phyloP scores from a whole-genome alignment of 805 yeast species.

The Babjeviella inositovora region DNA sequence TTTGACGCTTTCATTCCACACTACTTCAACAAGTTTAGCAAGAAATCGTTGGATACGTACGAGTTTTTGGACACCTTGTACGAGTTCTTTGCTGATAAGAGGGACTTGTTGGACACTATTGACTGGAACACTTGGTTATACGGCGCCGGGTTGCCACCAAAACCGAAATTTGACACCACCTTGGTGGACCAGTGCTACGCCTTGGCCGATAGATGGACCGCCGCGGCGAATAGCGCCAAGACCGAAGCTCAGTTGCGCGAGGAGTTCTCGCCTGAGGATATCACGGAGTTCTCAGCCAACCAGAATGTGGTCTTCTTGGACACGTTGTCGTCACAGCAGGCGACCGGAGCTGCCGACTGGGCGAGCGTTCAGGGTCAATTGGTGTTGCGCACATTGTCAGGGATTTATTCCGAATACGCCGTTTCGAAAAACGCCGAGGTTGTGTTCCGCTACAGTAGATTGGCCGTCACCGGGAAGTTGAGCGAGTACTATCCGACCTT shows the following conservation, averaged over 20 bases:
- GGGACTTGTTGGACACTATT: conserved; percentile 39
- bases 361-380: conserved; percentile 11
- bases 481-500: conserved; percentile 27
- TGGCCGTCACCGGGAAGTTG: conserved; percentile 42
- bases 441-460: conserved; percentile 58
- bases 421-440: conserved; percentile 66
- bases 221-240: conserved; percentile 9
- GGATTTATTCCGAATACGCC: conserved; percentile 21
- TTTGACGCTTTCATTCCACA: conserved; percentile 72
- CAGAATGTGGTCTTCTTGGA: conserved; percentile 75
- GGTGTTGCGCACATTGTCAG: conserved; percentile 13
- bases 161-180: conserved; percentile 65
- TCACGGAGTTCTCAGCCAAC: conserved; percentile 46
- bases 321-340: too few species aligned
- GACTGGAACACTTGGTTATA: conserved; percentile 84
- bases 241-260: conserved; percentile 6
- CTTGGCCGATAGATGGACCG: conserved; percentile 54
- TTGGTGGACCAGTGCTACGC: conserved; percentile 58
- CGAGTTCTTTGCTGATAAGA: conserved; percentile 37
- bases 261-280: conserved; percentile 29
- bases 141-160: conserved; percentile 80
- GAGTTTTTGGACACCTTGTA: conserved; percentile 66
- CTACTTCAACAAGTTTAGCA: conserved; percentile 58
- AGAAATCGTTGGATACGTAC: conserved; percentile 63
- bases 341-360: too few species aligned